Evolutionary conservation across 2,329 filamentous ascomycete genomes (phyloP), one percentile per base, ranked within the genome.

Genomic region (Metarhizium brunneum): DNA sequence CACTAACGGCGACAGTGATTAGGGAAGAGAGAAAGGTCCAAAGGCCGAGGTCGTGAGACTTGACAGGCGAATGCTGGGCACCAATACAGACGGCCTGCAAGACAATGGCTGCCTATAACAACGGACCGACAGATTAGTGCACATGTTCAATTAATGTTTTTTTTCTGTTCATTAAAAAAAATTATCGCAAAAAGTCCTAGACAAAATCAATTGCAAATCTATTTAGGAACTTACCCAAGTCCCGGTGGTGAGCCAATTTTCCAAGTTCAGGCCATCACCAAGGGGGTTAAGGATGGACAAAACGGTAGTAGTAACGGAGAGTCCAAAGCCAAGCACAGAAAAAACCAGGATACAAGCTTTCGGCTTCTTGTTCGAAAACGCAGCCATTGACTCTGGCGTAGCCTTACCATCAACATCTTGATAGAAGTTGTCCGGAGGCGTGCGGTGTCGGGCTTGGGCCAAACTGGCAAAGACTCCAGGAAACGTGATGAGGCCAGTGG

Each of bases 351-450:
- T 73, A 25, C 75, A 65, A 4, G 73, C 58, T 65, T 86, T 87
- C 54, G 84, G 77, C 56, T 76, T 63, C 56, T 73, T 80, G 59
- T 82, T 79, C 32, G 85, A 86, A 65, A 85, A 91, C 43, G 75
- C 76, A 25, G 77, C 76, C 53, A 83, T 66, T 1, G 84, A 83
- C 64, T 86, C 83, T 45, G 81, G 76, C 0, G 83, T 86, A 36
- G 85, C 86, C 59, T 79, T 76, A 51, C 88, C 88, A 69, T 92
- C 88, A 58, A 77, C 71, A 64, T 92, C 88, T 61, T 84, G 73
- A 64, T 91, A 91, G 13, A 76, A 72, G 11, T 77, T 70, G 45
- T 78, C 72, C 56, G 70, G 71, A 8, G 71, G 68, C 4, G 64
- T 65, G 29, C 68, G 67, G 43, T 66, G 62, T 36, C 67, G 69